Conservation (phyloP, 495 filamentous ascomycete genomes). For the Lasiosphaeria ovina region DNA sequence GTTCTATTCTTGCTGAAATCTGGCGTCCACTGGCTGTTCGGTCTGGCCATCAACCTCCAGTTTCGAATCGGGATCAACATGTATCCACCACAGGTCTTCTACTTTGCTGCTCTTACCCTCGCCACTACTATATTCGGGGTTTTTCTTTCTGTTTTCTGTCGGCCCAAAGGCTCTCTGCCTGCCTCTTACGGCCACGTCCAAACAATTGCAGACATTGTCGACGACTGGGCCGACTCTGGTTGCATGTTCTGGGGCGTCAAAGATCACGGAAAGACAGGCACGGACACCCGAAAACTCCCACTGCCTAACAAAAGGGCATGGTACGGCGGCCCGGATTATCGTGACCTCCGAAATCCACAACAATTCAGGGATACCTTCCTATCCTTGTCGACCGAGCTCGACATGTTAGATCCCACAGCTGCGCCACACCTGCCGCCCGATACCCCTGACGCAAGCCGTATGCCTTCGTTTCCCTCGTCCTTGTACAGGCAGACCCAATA, state of each 20-base stretch:
- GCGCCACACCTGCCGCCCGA: not conserved
- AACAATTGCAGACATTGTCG: constrained; percentile 44
- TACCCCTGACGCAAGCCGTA: not conserved
- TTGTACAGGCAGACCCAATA: not conserved
- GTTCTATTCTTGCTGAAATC: constrained; percentile 44
- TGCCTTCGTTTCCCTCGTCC: not conserved
- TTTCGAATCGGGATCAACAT: constrained; percentile 37
- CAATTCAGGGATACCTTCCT: not conserved
- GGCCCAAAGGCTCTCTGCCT: constrained; percentile 41
- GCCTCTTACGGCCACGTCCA: constrained; percentile 45
- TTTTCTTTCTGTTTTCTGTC: constrained; percentile 30
- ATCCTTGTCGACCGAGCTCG: not conserved
- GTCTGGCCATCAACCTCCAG: constrained; percentile 36
- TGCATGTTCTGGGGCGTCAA: constrained; percentile 49
- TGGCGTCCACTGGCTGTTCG: constrained; percentile 48
- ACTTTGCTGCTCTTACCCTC: constrained; percentile 32
- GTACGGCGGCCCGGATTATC: constrained; percentile 15
- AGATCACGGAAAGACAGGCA: constrained; percentile 22
- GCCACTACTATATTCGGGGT: constrained; percentile 38
- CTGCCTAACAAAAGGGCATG: constrained; percentile 23
- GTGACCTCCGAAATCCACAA: not conserved
- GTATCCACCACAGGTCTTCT: constrained; percentile 37
- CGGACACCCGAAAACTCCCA: constrained; percentile 18
- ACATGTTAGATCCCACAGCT: not conserved
- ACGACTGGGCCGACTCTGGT: constrained; percentile 40